phyloP scores from a whole-genome alignment of 139 green algal genomes.

The Auxenochlorella protothecoides region DNA sequence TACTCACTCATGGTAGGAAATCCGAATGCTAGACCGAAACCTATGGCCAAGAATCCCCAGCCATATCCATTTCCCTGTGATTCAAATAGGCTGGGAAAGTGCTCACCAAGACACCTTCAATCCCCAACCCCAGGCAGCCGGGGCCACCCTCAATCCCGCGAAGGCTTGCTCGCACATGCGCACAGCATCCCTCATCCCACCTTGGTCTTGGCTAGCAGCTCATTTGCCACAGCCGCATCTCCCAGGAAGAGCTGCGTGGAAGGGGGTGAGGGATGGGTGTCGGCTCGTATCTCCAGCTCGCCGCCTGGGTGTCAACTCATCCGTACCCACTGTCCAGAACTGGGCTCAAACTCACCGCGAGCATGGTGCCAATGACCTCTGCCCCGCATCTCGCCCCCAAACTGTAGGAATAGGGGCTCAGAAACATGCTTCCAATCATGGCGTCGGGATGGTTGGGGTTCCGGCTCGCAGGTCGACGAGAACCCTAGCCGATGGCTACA shows the following conservation, averaged over 20 bases:
- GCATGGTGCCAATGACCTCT: not conserved
- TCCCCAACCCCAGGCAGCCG: too few relatives aligned
- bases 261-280: not conserved
- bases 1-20: conserved; percentile 3
- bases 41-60: not conserved
- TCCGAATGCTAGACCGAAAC: conserved; percentile 25
- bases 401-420: not conserved
- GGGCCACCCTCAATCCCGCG: not conserved
- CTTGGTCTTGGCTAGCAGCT: not conserved
- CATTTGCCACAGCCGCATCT: not conserved
- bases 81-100: not conserved
- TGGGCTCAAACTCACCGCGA: not conserved
- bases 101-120: not conserved
- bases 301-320: not conserved
- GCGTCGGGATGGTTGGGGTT: not conserved
- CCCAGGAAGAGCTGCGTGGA: not conserved
- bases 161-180: not conserved
- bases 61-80: not conserved
- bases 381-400: not conserved
- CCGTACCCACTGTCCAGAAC: too few relatives aligned
- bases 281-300: not conserved
- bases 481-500: not conserved
- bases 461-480: too few relatives aligned
- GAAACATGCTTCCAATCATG: not conserved
- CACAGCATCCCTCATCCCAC: not conserved